These are phyloP conservation scores for Boletus reticuloceps DNA, from an alignment of 768 basidiomycete species.

Conservation along the genomic window DNA sequence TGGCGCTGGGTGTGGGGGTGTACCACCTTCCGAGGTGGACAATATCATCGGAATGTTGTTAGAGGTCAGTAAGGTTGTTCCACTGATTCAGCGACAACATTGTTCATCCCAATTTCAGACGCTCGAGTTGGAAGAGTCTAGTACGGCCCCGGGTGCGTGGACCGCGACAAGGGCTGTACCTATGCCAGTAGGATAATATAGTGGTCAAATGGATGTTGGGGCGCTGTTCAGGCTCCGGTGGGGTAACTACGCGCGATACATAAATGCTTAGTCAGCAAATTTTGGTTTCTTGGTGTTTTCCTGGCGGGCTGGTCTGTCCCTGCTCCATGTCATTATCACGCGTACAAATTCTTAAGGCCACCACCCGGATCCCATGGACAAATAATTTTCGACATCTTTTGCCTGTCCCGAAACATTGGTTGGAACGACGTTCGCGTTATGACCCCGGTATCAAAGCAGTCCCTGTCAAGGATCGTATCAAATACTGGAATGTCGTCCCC, in stretches of 20 bases:
- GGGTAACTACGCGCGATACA: too few relatives aligned
- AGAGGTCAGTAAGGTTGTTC: slow-evolving; percentile 51
- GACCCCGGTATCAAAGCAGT: slow-evolving; percentile 51
- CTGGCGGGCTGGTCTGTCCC: background rate
- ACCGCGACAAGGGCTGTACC: slow-evolving; percentile 28
- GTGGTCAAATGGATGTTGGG: background rate
- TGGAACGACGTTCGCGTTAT: slow-evolving; percentile 41
- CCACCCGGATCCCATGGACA: slow-evolving; percentile 55
- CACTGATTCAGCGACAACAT: background rate
- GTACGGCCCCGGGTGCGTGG: slow-evolving; percentile 48
- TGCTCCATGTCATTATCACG: slow-evolving; percentile 30
- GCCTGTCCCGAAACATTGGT: slow-evolving; percentile 55
- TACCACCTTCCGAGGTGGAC: slow-evolving; percentile 86
- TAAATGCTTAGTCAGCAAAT: slow-evolving; percentile 20
- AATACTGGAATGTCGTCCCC: slow-evolving; percentile 86
- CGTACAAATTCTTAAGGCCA: slow-evolving; percentile 42
- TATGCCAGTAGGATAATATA: slow-evolving; percentile 21
- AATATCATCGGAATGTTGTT: slow-evolving; percentile 79
- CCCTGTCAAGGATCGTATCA: slow-evolving; percentile 66
- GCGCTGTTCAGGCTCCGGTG: too few relatives aligned
- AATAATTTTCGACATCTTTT: slow-evolving; percentile 65
- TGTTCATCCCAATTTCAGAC: slow-evolving; percentile 45
- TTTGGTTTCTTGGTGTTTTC: background rate
- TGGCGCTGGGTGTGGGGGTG: slow-evolving; percentile 85
- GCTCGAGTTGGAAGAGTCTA: slow-evolving; percentile 79